Evolutionary conservation across 1,284 basidiomycete genomes (phyloP).

Genomic region (Papiliotrema nemorosa): DNA sequence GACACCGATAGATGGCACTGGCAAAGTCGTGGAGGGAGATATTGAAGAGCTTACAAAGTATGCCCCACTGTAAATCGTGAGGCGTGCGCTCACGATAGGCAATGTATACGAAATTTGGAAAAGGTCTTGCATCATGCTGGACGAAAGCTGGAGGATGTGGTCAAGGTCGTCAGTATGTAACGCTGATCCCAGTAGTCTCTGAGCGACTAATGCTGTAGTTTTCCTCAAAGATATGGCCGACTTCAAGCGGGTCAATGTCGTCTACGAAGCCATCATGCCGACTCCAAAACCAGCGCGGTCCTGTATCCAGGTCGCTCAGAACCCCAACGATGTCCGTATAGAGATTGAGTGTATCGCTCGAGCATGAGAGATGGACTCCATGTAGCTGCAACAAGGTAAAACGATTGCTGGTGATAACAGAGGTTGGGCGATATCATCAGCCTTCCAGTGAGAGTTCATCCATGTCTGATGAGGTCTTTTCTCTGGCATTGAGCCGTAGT

Average conservation of each 20-base stretch:
- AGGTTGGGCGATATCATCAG: no score
- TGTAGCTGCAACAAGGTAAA: no score
- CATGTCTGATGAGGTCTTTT: no score
- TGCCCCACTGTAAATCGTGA: not conserved
- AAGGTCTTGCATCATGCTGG: constrained; percentile 12
- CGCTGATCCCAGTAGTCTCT: not conserved
- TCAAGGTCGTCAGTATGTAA: constrained; percentile 11
- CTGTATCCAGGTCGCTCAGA: constrained; percentile 58
- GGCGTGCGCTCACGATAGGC: constrained; percentile 2
- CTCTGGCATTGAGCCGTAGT: no score
- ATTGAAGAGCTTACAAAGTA: constrained; percentile 14
- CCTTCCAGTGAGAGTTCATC: no score
- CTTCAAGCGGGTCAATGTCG: constrained; percentile 11
- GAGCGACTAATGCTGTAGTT: constrained; percentile 3
- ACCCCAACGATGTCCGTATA: constrained; percentile 61
- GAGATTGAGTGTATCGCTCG: constrained; percentile 55
- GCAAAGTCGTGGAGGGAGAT: constrained; percentile 10
- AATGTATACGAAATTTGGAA: constrained; percentile 14
- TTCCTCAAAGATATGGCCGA: constrained; percentile 15
- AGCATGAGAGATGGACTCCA: no score
- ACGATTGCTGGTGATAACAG: no score
- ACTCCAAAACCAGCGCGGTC: constrained; percentile 50
- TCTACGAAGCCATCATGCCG: constrained; percentile 24
- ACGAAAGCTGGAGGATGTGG: constrained; percentile 8
- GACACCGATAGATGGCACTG: constrained; percentile 11